Evolutionary conservation across 495 filamentous ascomycete genomes (phyloP).

Genomic region (Zalerion maritima): DNA sequence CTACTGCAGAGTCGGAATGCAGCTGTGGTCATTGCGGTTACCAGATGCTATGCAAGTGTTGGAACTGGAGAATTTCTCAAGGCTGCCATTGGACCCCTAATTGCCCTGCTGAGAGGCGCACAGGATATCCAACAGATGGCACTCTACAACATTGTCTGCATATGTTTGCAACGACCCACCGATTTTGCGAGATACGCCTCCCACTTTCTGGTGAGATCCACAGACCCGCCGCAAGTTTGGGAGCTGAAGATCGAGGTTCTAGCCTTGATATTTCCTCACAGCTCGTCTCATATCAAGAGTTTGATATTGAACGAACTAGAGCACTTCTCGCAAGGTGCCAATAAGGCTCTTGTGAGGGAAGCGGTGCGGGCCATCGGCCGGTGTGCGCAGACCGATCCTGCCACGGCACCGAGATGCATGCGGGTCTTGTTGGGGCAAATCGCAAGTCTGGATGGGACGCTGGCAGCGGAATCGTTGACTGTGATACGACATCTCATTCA

Average conservation of each 20-base stretch:
- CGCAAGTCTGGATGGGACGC: slow-evolving; percentile 64
- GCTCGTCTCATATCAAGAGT: slow-evolving; percentile 57
- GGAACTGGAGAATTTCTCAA: slow-evolving; percentile 60
- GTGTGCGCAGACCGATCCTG: slow-evolving; percentile 65
- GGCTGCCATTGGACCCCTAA: slow-evolving; percentile 61
- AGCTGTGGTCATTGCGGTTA: slow-evolving; percentile 77
- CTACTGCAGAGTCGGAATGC: slow-evolving; percentile 88
- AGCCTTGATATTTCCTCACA: slow-evolving; percentile 76
- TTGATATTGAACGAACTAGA: slow-evolving; percentile 84
- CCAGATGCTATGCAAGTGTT: slow-evolving; percentile 69
- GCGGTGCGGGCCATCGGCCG: slow-evolving; percentile 84
- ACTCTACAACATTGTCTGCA: slow-evolving; percentile 83
- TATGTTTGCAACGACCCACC: slow-evolving; percentile 57
- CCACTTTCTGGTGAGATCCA: slow-evolving; percentile 73
- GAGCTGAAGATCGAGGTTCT: slow-evolving; percentile 81
- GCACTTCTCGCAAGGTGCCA: slow-evolving; percentile 69
- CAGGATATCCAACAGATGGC: slow-evolving; percentile 80
- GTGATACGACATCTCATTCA: slow-evolving; percentile 94
- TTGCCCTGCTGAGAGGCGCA: slow-evolving; percentile 69
- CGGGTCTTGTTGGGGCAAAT: slow-evolving; percentile 71
- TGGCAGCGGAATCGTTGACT: slow-evolving; percentile 81
- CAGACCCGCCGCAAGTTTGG: slow-evolving; percentile 73
- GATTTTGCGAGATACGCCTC: slow-evolving; percentile 70
- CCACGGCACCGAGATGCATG: slow-evolving; percentile 61
- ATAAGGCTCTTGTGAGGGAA: slow-evolving; percentile 68